Conservation (phyloP, 2,329 filamentous ascomycete species). For the Trichoderma gracile region DNA sequence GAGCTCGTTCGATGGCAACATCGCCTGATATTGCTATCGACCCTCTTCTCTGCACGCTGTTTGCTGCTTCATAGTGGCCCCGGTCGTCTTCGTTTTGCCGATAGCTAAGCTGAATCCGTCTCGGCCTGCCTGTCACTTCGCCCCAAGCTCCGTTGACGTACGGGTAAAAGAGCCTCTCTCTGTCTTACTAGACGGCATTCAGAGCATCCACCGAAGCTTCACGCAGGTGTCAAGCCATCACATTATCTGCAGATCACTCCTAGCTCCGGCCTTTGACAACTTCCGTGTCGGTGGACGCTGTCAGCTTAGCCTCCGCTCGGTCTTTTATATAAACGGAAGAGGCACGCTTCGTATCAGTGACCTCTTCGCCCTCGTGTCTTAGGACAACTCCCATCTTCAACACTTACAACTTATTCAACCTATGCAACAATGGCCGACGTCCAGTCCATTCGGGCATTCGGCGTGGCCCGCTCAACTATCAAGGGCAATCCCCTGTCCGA, state of each 20-base stretch:
- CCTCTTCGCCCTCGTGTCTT: neutral
- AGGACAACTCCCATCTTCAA: constrained; percentile 9
- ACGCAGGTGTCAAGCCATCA: constrained; percentile 3
- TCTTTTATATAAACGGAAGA: constrained; percentile 20
- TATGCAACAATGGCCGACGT: constrained; percentile 42
- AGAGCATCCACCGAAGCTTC: neutral
- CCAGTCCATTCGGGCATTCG: constrained; percentile 64
- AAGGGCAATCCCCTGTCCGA: constrained; percentile 61
- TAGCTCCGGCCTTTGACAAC: neutral
- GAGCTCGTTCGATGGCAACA: constrained; percentile 20
- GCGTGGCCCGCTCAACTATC: constrained; percentile 65
- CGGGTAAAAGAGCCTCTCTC: neutral
- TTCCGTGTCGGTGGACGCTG: constrained; percentile 3
- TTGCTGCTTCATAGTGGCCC: neutral
- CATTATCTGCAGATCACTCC: constrained; percentile 9
- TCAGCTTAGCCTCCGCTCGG: neutral
- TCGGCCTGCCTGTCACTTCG: neutral
- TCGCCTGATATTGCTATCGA: constrained; percentile 2
- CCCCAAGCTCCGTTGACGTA: neutral
- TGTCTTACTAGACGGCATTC: neutral
- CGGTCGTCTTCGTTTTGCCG: neutral
- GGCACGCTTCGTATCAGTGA: neutral
- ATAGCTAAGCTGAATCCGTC: neutral
- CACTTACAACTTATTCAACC: neutral
- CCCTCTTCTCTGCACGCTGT: no score